phyloP scores from a whole-genome alignment of 306 rosid species.

The Ormosia semicastrata region DNA sequence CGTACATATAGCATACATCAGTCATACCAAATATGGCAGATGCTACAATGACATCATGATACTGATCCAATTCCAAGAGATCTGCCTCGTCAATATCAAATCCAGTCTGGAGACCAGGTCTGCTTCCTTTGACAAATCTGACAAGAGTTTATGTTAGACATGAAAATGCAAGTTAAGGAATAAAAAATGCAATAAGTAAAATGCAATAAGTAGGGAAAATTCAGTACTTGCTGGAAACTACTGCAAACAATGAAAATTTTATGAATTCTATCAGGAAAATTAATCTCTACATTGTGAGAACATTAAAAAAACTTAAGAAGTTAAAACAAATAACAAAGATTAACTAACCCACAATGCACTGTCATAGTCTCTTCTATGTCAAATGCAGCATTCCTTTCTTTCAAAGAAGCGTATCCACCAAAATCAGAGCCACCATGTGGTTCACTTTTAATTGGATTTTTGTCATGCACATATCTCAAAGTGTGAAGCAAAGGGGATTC shows the following conservation, averaged over 20 bases:
- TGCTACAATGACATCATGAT: slow-evolving; percentile 91
- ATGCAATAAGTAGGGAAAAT: slow-evolving; percentile 6
- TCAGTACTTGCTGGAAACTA: background rate
- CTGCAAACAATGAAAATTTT: background rate
- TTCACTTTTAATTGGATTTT: slow-evolving; percentile 56
- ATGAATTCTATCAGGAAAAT: slow-evolving; percentile 11
- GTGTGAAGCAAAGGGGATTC: slow-evolving; percentile 64
- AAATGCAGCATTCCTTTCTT: slow-evolving; percentile 79
- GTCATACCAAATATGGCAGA: slow-evolving; percentile 85
- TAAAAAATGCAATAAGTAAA: slow-evolving; percentile 18
- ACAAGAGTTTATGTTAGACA: slow-evolving; percentile 28
- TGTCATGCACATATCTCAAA: slow-evolving; percentile 69
- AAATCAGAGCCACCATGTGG: slow-evolving; percentile 86
- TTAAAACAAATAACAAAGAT: slow-evolving; percentile 6
- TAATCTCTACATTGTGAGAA: background rate
- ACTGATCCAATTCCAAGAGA: slow-evolving; percentile 75
- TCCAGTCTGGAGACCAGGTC: slow-evolving; percentile 83
- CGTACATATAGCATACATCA: background rate
- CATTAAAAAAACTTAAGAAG: background rate
- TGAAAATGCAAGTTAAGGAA: slow-evolving; percentile 21
- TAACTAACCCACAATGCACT: slow-evolving; percentile 93
- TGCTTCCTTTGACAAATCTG: slow-evolving; percentile 91
- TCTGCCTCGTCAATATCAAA: slow-evolving; percentile 92
- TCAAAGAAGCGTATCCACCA: slow-evolving; percentile 85
- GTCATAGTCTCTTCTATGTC: slow-evolving; percentile 78